A percentile compares a stretch with the other conserved stretches of the same genome.
phyloP scores from a whole-genome alignment of 345 rosid genomes.

The Eucalyptus regnans region DNA sequence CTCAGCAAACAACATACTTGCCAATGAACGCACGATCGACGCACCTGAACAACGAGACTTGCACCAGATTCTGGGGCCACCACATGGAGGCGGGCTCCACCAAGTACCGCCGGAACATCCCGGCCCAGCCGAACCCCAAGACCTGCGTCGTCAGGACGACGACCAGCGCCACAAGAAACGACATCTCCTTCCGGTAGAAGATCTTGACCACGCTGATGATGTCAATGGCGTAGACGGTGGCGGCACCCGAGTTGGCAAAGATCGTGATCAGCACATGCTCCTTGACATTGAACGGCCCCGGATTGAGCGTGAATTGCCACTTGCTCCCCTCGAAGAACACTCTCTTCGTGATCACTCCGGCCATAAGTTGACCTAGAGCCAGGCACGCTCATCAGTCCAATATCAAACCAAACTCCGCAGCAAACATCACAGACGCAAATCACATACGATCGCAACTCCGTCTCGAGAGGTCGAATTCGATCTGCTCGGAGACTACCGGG shows the following conservation, averaged over 20 bases:
- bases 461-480: background rate
- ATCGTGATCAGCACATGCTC: slow-evolving; percentile 68
- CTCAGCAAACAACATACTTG: background rate
- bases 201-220: slow-evolving; percentile 41
- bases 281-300: slow-evolving; percentile 56
- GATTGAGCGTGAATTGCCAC: slow-evolving; percentile 44
- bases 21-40: background rate
- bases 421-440: background rate
- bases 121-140: slow-evolving; percentile 69
- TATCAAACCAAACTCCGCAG: background rate
- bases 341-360: slow-evolving; percentile 10
- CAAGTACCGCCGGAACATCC: slow-evolving; percentile 53
- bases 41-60: slow-evolving; percentile 59
- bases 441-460: background rate
- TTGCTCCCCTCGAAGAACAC: slow-evolving; percentile 30
- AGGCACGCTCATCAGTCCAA: background rate
- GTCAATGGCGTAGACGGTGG: slow-evolving; percentile 44
- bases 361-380: slow-evolving; percentile 48
- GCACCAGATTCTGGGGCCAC: slow-evolving; percentile 76
- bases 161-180: slow-evolving; percentile 30
- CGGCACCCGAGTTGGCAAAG: slow-evolving; percentile 57
- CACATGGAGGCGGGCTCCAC: slow-evolving; percentile 74
- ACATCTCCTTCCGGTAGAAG: slow-evolving; percentile 34
- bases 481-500: background rate
- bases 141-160: slow-evolving; percentile 56